Evolutionary conservation across 768 basidiomycete species (phyloP).

Genomic region (Lentinula sp.): DNA sequence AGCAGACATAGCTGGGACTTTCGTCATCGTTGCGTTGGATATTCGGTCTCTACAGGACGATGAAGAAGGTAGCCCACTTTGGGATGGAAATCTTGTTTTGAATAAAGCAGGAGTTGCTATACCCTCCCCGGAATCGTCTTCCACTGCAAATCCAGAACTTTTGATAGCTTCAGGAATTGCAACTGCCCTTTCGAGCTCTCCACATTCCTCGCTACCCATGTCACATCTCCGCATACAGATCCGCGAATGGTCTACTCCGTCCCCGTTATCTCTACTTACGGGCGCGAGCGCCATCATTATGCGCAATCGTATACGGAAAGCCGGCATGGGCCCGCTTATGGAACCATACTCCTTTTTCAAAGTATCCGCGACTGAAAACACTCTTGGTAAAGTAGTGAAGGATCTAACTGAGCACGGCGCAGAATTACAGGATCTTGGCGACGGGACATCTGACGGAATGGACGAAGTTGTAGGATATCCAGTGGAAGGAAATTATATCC

Average conservation of each 20-base stretch:
- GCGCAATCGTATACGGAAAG: constrained; percentile 52
- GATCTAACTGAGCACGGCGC: constrained; percentile 82
- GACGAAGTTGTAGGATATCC: constrained; percentile 41
- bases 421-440: constrained; percentile 66
- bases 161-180: constrained; percentile 65
- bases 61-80: constrained; percentile 60
- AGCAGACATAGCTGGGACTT: constrained; percentile 56
- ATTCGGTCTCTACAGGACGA: constrained; percentile 47
- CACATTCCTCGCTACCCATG: constrained; percentile 68
- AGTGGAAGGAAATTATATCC: constrained; percentile 67
- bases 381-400: constrained; percentile 72
- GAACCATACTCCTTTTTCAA: constrained; percentile 75
- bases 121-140: constrained; percentile 42
- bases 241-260: constrained; percentile 33
- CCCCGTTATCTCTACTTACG: constrained; percentile 48
- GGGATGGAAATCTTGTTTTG: constrained; percentile 76
- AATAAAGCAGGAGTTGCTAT: constrained; percentile 46
- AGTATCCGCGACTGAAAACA: constrained; percentile 59
- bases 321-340: constrained; percentile 67
- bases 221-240: constrained; percentile 60
- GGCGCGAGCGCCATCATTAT: constrained; percentile 61
- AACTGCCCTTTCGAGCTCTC: constrained; percentile 70
- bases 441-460: constrained; percentile 23
- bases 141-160: constrained; percentile 37
- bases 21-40: constrained; percentile 47